These are phyloP conservation scores for Amanita jacksonii DNA, from an alignment of 768 basidiomycete species.

Conservation along the genomic window DNA sequence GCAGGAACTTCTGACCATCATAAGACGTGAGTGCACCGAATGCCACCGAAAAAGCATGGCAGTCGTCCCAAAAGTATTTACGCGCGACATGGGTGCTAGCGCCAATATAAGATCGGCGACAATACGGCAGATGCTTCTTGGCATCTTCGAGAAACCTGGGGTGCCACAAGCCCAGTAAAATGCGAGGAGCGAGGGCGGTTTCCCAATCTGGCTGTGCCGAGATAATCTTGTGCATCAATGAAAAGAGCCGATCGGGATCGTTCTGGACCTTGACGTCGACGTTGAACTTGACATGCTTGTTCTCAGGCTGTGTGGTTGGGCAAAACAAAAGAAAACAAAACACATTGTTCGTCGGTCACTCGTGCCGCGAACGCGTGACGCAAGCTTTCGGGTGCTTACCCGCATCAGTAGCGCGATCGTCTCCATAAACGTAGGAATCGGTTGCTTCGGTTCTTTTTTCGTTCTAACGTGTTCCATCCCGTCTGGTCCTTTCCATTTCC, in stretches of 20 bases:
- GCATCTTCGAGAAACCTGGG: slow-evolving; percentile 80
- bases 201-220: slow-evolving; percentile 62
- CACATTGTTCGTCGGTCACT: too few relatives aligned
- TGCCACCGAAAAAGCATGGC: slow-evolving; percentile 78
- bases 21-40: slow-evolving; percentile 62
- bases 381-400: slow-evolving; percentile 31
- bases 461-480: slow-evolving; percentile 78
- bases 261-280: slow-evolving; percentile 94
- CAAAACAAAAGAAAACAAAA: too few relatives aligned
- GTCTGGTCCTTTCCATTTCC: slow-evolving; percentile 59
- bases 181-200: slow-evolving; percentile 65
- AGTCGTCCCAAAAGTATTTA: slow-evolving; percentile 83
- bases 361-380: not conserved
- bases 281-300: slow-evolving; percentile 69
- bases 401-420: slow-evolving; percentile 73
- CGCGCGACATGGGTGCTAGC: slow-evolving; percentile 60
- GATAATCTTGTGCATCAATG: slow-evolving; percentile 64
- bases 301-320: slow-evolving; percentile 45
- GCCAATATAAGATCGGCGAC: slow-evolving; percentile 81
- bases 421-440: slow-evolving; percentile 86
- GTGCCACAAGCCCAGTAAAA: slow-evolving; percentile 84
- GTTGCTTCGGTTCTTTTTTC: slow-evolving; percentile 66
- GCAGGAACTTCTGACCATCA: slow-evolving; percentile 64
- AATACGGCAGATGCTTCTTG: slow-evolving; percentile 67
- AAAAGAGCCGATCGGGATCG: slow-evolving; percentile 78